Evolutionary conservation across 352 stramenopile species (phyloP), one percentile per base, ranked within the genome.

Genomic region (Aphanomyces euteiches): DNA sequence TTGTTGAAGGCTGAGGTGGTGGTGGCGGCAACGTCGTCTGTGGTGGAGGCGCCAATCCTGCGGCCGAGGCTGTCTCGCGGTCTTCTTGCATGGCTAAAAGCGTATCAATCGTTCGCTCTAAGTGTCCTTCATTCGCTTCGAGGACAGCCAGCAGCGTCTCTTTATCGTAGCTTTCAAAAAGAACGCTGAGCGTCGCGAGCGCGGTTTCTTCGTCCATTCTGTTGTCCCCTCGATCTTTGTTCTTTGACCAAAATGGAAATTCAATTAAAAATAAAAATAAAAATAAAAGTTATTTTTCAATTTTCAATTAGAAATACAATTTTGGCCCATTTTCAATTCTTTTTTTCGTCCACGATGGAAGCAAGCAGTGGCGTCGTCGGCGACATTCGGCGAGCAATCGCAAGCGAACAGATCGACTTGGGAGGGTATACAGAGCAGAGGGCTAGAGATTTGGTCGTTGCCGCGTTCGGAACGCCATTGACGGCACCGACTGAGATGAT

Each of bases 111-210:
- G 84, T 92, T 57, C 78, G 84, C 72, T 90, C 82, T 15, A 95
- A 60, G 47, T 90, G 74, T 7, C 85, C 83, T 7, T 86, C 71
- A 56, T 95, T 89, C 10, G 76, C 76, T 57, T 87, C 77, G 8
- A 95, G 78, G 38, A 95, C 67, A 50, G 90, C 78, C 13, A 79
- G 60, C 39, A 93, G 75, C 54, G 85, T 59, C 21, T 82, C 73
- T 21, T 72, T 65, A 71, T 95, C 87, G 83, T 85, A 95, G 34
- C 74, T 73, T 56, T 85, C 84, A 75, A 95, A 95, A 77, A 95
- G 90, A 45, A 73, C 77, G 47, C 78, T 76, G 74, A 95, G 79
- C 63, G 80, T 79, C 12, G 67, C 77, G 74, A 94, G 77, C 54
- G 75, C 74, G 43, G 43, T 50, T n/a, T 12, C 43, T 50, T 50